Evolutionary conservation across 345 rosid species (phyloP).

Genomic region (Ricinus communis): DNA sequence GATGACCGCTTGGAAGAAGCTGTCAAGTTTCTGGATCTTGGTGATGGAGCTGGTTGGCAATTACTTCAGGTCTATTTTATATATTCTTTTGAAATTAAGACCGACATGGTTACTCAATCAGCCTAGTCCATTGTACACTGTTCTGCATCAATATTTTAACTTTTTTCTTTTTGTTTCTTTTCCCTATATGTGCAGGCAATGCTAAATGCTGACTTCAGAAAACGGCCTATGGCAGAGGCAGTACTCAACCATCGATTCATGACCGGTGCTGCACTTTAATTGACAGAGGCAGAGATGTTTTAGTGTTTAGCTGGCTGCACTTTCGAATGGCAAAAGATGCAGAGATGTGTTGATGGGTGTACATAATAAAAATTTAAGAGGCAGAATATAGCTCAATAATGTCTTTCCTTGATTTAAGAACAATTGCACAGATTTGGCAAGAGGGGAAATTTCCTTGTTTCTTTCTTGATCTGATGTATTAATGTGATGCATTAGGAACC

Average conservation of each 20-base stretch:
- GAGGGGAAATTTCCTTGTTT: neutral
- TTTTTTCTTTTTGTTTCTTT: too few species aligned
- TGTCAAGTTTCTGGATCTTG: conserved; percentile 80
- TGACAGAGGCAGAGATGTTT: neutral
- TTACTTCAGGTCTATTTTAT: conserved; percentile 88
- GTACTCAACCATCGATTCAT: conserved; percentile 70
- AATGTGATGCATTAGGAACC: neutral
- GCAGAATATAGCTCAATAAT: neutral
- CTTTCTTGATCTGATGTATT: neutral
- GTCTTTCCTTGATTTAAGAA: too few species aligned
- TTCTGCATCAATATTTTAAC: too few species aligned
- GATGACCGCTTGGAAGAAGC: conserved; percentile 85
- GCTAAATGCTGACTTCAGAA: conserved; percentile 71
- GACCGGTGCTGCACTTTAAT: conserved; percentile 44
- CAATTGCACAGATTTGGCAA: too few species aligned
- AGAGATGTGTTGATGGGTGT: neutral
- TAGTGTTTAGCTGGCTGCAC: conserved; percentile 5
- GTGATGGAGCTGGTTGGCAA: conserved; percentile 86
- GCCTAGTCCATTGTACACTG: too few species aligned
- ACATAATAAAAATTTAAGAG: neutral
- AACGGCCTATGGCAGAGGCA: conserved; percentile 82
- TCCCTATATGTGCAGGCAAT: conserved; percentile 52
- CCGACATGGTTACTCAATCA: too few species aligned
- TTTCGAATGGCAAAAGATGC: neutral
- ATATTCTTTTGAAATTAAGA: conserved; percentile 1